Evolutionary conservation across 1,284 basidiomycete species (phyloP), one percentile per base, ranked within the genome.

Genomic region (Marasmius fiardii): DNA sequence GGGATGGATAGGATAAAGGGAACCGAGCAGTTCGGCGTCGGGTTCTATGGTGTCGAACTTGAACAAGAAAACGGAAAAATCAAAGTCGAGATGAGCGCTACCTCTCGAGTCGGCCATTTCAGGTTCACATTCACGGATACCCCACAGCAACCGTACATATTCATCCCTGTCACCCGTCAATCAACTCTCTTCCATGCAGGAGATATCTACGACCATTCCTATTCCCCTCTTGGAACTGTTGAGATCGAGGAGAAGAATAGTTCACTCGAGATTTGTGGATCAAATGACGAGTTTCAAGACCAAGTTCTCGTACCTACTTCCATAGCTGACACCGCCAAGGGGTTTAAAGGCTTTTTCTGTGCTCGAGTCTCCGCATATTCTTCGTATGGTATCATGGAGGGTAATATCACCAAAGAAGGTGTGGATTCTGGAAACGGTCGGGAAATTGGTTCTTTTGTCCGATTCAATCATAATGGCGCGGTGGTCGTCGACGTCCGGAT

Each of bases 31-130:
- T 74, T 83, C 4, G 83, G 59, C 79, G 6, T 79, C 82, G 6
- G 85, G 81, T 53, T 90, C 64, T 92, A 93, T 64, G 75, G 71
- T 1, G 86, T 88, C 18, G 67, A 81, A 8, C 66, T 92, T 60
- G 75, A 81, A 7, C 80, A 70, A 0, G 72, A 75, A 20, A 77
- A 78, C 0, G 81, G 81, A 0, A 70, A 59, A 1, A 78, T 92
- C 20, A 62, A 77, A 3, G 82, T 81, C 0, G 86, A 92, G 64
- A 83, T 90, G 66, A 82, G 79, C 54, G 86, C 90, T 1, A 87
- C 89, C 4, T 91, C 90, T 4, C 82, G 89, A 16, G 89, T 90
- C 16, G 90, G 87, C 0, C 89, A 92, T 64, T 73, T 93, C 1
- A 80, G 85, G 1, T 91, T 92, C 71, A 86, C 82, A 0, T 90